Evolutionary conservation across 176 grass and related monocot genomes (phyloP), one percentile per base, ranked within the genome.

Genomic region (Musa beccarii): DNA sequence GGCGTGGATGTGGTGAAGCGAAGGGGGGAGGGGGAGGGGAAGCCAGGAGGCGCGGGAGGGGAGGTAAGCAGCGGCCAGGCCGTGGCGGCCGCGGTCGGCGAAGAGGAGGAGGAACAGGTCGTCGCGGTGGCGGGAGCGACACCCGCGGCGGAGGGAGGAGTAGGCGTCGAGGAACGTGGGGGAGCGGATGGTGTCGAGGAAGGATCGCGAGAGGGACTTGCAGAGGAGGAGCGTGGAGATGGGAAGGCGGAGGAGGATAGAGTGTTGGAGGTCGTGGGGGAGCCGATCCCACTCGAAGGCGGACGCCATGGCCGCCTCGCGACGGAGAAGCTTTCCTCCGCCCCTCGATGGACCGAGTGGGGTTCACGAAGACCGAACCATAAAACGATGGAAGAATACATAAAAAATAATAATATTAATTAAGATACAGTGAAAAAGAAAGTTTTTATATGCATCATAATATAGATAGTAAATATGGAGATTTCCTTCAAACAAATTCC

Each of bases 161-260:
- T 49, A 77, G 59, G 53, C 52, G 72, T 16, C 50, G 59, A 75
- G 79, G 77, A 91, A 91, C 43, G 80, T 8, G 53, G 77, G 69
- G 52, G 82, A 85, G 26, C 59, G 81, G 65, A 89, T 16, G 77
- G 78, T 52, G 56, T 51, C 12, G 52, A 57, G 88, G 57, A 59
- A 59, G 2, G 22, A 21, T 43, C 81, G 74, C 64, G 88, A 89
- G 65, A 49, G 63, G 17, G 84, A 67, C 70, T 71, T 56, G 49
- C 80, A 79, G 59, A 50, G 75, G 59, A 83, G 17, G n/a, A 89
- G 84, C 3, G 76, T 66, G 66, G 79, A 83, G 52, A 86, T 19
- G 14, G 84, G 84, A 15, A 89, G 75, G 52, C 68, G 81, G 21
- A 81, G 63, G 24, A 89, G 84, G 84, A 89, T 84, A 19, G 43